phyloP scores from a whole-genome alignment of 148 eudicot genomes.

The Tetragonia tetragonoides region DNA sequence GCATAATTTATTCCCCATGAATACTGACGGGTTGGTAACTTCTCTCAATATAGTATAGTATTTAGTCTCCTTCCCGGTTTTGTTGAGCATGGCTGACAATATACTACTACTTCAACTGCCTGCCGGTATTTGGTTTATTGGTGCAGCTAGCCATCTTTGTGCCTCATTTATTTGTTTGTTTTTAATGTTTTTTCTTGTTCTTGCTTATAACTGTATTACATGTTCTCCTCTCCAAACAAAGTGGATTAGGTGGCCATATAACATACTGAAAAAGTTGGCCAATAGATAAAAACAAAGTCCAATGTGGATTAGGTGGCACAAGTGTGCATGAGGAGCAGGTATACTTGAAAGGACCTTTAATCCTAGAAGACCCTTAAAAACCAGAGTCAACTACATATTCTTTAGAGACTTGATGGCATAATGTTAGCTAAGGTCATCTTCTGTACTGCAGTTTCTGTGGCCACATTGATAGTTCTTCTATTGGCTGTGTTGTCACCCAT shows the following conservation, averaged over 20 bases:
- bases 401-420: constrained; percentile 17
- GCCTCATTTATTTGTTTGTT: not conserved
- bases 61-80: too few species aligned
- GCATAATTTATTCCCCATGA: too few species aligned
- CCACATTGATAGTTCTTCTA: constrained; percentile 54
- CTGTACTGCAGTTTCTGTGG: constrained; percentile 50
- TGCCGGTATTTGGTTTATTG: too few species aligned
- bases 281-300: not conserved
- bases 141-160: too few species aligned
- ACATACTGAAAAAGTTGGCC: not conserved
- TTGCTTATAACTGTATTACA: not conserved
- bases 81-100: too few species aligned
- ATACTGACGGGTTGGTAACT: too few species aligned
- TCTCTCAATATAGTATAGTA: too few species aligned
- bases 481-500: constrained; percentile 57
- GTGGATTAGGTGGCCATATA: constrained; percentile 2
- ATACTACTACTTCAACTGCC: too few species aligned
- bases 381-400: not conserved
- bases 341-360: constrained; percentile 9
- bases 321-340: constrained; percentile 14
- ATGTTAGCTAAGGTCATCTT: constrained; percentile 63
- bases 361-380: constrained; percentile 14
- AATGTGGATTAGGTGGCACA: constrained; percentile 49
- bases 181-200: not conserved
- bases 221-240: not conserved